Evolutionary conservation across 352 stramenopile genomes (phyloP).

Genomic region (Globisporangium okanoganense): DNA sequence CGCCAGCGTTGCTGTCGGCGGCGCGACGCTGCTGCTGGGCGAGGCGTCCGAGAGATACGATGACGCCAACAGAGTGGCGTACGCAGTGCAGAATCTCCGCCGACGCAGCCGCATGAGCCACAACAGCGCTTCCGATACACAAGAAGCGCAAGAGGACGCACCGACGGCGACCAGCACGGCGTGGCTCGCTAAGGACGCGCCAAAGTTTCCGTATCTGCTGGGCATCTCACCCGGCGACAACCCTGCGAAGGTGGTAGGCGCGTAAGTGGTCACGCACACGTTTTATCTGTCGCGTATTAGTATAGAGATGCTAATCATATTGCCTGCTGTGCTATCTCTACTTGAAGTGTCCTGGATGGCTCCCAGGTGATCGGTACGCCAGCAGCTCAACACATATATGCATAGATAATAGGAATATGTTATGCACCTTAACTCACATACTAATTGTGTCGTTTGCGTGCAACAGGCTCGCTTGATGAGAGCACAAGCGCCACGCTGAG

Average conservation of each 20-base stretch:
- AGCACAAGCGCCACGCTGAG: slow-evolving; percentile 30
- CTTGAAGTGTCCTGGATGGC: slow-evolving; percentile 13
- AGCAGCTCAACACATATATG: not conserved
- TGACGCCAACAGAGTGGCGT: slow-evolving; percentile 23
- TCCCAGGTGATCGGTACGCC: slow-evolving; percentile 13
- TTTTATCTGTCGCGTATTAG: not conserved
- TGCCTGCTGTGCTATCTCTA: not conserved
- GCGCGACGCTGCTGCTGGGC: slow-evolving; percentile 23
- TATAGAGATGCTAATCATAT: not conserved
- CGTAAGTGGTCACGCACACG: slow-evolving; percentile 18
- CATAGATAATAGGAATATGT: not conserved
- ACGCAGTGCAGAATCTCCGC: slow-evolving; percentile 38
- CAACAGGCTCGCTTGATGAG: slow-evolving; percentile 31
- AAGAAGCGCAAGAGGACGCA: not conserved
- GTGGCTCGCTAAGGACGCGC: slow-evolving; percentile 48
- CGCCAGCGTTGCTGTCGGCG: slow-evolving; percentile 17
- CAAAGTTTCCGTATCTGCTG: slow-evolving; percentile 68
- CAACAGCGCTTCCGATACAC: not conserved
- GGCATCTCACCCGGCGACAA: slow-evolving; percentile 56
- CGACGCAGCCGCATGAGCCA: not conserved
- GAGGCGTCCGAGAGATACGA: slow-evolving; percentile 45
- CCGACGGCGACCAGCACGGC: slow-evolving; percentile 4
- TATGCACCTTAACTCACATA: not conserved
- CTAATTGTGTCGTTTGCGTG: not conserved
- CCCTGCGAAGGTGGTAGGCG: slow-evolving; percentile 21